Conservation (phyloP, 495 filamentous ascomycete genomes). For the Aspergillus sclerotiicarbonarius region DNA sequence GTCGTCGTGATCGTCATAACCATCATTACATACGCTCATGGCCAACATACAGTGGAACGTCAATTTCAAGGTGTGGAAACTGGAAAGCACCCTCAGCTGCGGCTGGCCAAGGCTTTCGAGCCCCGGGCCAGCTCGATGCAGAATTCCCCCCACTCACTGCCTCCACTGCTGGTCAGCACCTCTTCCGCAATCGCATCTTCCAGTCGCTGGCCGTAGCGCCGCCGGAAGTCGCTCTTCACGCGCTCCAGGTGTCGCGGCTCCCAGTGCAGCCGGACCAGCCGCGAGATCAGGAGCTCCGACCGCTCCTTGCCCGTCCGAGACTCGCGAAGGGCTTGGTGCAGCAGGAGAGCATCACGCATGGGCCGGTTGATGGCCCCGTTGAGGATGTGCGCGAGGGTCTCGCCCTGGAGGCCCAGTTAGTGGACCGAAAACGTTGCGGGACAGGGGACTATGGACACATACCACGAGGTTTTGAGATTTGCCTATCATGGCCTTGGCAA, state of each 20-base stretch:
- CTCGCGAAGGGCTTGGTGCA: conserved; percentile 82
- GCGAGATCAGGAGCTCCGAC: conserved; percentile 77
- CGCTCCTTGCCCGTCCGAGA: conserved; percentile 63
- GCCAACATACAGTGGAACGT: background rate
- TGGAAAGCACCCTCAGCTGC: conserved; percentile 1
- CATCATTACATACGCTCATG: conserved; percentile 2
- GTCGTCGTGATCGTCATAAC: conserved; percentile 7
- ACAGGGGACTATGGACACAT: conserved; percentile 38
- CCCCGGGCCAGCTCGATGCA: conserved; percentile 53
- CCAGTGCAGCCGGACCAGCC: conserved; percentile 82
- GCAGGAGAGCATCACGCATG: conserved; percentile 89
- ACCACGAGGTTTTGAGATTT: conserved; percentile 91
- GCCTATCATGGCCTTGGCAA: conserved; percentile 80
- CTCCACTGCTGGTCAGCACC: conserved; percentile 36
- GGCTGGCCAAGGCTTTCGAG: conserved; percentile 19
- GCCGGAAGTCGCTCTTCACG: conserved; percentile 68
- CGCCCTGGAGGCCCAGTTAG: conserved; percentile 59
- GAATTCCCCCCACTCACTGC: conserved; percentile 56
- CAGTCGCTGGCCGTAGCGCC: conserved; percentile 68
- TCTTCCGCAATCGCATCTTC: conserved; percentile 58
- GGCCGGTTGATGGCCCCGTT: conserved; percentile 96
- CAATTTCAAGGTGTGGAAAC: conserved; percentile 1
- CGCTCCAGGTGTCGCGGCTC: conserved; percentile 70
- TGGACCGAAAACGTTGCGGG: conserved; percentile 5
- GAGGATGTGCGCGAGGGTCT: conserved; percentile 91